Base-by-base conservation (phyloP, 2,329 filamentous ascomycete species). In the Fusarium xylarioides region DNA sequence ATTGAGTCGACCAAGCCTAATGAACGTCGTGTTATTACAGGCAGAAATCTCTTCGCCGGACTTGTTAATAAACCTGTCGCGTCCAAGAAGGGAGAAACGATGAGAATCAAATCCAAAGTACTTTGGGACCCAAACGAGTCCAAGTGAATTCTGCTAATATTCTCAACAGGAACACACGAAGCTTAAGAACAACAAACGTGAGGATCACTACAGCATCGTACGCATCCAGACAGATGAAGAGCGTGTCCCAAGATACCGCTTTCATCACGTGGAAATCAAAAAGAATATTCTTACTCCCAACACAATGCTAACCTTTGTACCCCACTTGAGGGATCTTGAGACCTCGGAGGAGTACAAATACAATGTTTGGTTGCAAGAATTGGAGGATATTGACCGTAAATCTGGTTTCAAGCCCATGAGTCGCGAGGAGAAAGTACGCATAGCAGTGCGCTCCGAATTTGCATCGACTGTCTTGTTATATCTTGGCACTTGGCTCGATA, bases 271-370 rank as follows among this genome's bases (percentile, higher is more conserved):
- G 42, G 86, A 89, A 75, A 89, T 90, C 57, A 84, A 83, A 76
- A 89, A 87, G 76, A 90, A 90, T 63, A 86, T 90, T 40, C 82
- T 90, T 35, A 88, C 88, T 1, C 87, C 88, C 7, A 89, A 90
- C 75, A 89, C 88, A 3, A 88, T 88, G 82, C 82, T 90, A 59
- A 89, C 86, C 37, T 90, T 89, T 76, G 87, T 90, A 19, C 89
- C 89, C 19, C 88, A 90, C 77, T 79, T 90, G 56, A 85, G 87
- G 59, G 89, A 91, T 69, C 81, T 90, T 34, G 85, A 88, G 52
- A 86, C 85, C 30, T 85, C 85, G n/a, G 88, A 90, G 75, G 88
- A 89, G 74, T 81, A 82, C 19, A 84, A 86, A 67, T 90, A 90
- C 74, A 85, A 86, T 63, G 79, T 84, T 23, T 90, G 88, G 88